phyloP scores from a whole-genome alignment of 306 rosid genomes.

The Carpinus viminea region DNA sequence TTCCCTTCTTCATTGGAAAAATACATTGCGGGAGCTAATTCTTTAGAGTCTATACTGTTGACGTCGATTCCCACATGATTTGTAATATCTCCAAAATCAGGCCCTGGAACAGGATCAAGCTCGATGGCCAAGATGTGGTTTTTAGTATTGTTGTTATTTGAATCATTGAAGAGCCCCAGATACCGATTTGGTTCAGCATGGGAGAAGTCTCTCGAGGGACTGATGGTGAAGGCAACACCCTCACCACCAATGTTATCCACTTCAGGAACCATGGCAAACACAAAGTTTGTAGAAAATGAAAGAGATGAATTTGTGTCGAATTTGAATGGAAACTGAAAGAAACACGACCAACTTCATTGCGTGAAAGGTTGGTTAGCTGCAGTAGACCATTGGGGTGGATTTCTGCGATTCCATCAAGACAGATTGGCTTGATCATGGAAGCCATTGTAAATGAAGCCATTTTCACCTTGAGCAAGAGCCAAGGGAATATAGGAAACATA shows the following conservation, averaged over 20 bases:
- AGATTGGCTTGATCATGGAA: background rate
- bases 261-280: background rate
- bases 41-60: constrained; percentile 16
- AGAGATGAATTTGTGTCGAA: background rate
- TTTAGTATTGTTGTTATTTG: background rate
- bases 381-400: background rate
- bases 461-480: background rate
- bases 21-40: constrained; percentile 9
- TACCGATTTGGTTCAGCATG: background rate
- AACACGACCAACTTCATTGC: background rate
- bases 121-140: constrained; percentile 44
- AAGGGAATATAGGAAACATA: background rate
- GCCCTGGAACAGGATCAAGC: constrained; percentile 22
- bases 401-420: background rate
- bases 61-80: constrained; percentile 44
- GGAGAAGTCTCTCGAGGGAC: constrained; percentile 21
- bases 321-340: background rate
- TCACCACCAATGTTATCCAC: background rate
- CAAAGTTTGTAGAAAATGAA: background rate
- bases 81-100: constrained; percentile 9
- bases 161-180: constrained; percentile 31
- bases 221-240: constrained; percentile 30
- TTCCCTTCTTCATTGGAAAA: background rate
- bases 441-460: constrained; percentile 5
- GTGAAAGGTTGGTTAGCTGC: background rate